Conservation (phyloP, 768 basidiomycete species). For the Hydnomerulius pinastri region DNA sequence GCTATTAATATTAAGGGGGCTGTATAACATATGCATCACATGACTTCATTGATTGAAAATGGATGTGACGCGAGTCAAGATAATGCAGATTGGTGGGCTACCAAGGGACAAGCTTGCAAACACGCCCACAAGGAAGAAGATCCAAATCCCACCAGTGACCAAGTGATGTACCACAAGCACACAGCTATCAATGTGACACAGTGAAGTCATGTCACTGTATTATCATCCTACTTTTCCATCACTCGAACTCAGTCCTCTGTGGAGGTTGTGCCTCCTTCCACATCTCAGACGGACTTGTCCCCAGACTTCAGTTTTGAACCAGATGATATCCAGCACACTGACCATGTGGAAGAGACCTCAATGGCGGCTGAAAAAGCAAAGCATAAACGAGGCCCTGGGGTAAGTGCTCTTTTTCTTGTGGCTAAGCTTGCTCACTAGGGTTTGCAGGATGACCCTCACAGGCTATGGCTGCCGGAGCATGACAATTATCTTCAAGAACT, state of each 20-base stretch:
- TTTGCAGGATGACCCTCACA: conserved; percentile 1
- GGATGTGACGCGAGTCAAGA: too few species aligned
- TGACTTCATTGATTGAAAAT: not conserved
- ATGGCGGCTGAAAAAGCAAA: not conserved
- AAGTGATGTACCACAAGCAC: not conserved
- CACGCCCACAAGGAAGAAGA: not conserved
- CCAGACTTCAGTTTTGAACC: not conserved
- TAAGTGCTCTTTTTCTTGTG: not conserved
- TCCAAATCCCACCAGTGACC: not conserved
- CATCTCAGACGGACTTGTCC: not conserved
- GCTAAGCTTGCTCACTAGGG: not conserved
- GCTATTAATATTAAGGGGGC: not conserved
- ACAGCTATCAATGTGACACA: not conserved
- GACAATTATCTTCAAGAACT: not conserved
- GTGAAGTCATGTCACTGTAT: not conserved
- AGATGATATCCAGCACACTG: not conserved
- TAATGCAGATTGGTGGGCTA: not conserved
- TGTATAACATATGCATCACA: too few species aligned
- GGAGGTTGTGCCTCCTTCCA: not conserved
- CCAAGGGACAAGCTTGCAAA: not conserved
- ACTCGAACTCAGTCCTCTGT: not conserved
- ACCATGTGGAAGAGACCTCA: not conserved
- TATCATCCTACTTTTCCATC: not conserved
- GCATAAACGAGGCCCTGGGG: not conserved
- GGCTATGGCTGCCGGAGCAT: not conserved